Evolutionary conservation across 2,329 filamentous ascomycete genomes (phyloP).

Genomic region (Sclerotinia trifoliorum): DNA sequence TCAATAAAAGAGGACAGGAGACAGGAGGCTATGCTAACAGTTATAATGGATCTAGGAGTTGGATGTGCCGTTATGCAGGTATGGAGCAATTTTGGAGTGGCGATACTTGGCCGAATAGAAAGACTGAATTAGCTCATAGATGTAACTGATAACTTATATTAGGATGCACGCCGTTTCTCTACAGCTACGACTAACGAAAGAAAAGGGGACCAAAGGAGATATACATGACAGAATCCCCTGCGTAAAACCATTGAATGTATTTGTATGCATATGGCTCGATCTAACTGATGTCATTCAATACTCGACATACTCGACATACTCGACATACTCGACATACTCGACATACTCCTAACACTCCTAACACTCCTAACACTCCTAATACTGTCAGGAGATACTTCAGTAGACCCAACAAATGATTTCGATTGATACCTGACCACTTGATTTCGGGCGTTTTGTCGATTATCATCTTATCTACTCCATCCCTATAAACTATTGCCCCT

Average conservation of each 20-base stretch:
- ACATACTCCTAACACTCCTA: no score
- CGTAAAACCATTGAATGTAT: no score
- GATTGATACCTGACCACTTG: not conserved
- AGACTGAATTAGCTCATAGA: not conserved
- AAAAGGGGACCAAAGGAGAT: not conserved
- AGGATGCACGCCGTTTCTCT: not conserved
- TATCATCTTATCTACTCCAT: not conserved
- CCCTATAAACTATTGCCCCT: not conserved
- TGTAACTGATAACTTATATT: no score
- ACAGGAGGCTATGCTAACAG: not conserved
- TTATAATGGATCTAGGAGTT: not conserved
- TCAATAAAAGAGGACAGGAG: not conserved
- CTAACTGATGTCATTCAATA: not conserved
- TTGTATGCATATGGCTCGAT: no score
- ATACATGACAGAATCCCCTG: not conserved
- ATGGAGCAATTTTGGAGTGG: no score
- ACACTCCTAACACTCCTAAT: no score
- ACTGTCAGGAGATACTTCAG: no score
- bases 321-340: no score
- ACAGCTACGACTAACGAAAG: not conserved
- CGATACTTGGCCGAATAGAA: not conserved
- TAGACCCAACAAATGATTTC: not conserved
- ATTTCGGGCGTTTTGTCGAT: not conserved
- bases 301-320: no score
- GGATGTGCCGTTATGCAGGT: not conserved